phyloP scores from a whole-genome alignment of 75 land plant genomes.

The Picea glauca region DNA sequence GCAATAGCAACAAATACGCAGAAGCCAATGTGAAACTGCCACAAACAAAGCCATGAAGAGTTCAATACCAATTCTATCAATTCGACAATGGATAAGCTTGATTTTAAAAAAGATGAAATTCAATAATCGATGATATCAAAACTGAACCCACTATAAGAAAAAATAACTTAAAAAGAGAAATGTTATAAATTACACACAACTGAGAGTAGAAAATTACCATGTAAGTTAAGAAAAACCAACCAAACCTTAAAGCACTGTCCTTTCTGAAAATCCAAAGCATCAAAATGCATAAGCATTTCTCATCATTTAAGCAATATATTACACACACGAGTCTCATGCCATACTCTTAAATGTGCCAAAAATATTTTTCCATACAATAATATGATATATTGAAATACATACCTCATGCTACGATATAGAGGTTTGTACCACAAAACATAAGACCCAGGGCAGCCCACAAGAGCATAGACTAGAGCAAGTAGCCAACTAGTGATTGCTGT shows the following conservation, averaged over 20 bases:
- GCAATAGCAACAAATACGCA: slow-evolving; percentile 67
- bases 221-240: slow-evolving; percentile 88
- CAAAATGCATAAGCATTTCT: background rate
- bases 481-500: slow-evolving; percentile 82
- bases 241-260: slow-evolving; percentile 81
- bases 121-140: background rate
- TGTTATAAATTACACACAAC: background rate
- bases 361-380: background rate
- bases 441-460: slow-evolving; percentile 80
- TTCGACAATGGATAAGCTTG: background rate
- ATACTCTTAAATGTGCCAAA: background rate
- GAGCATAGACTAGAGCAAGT: slow-evolving; percentile 72
- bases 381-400: background rate
- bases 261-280: slow-evolving; percentile 43
- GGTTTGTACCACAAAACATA: slow-evolving; percentile 95
- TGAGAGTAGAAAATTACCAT: slow-evolving; percentile 35
- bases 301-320: background rate
- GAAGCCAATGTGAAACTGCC: slow-evolving; percentile 83
- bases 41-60: background rate
- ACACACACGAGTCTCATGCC: background rate
- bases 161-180: background rate
- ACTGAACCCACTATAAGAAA: background rate
- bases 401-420: slow-evolving; percentile 93
- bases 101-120: background rate
- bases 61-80: background rate